A percentile compares a stretch with the other conserved stretches of the same genome.
phyloP scores from a whole-genome alignment of 495 filamentous ascomycete species.

The Massariosphaeria phaeospora region DNA sequence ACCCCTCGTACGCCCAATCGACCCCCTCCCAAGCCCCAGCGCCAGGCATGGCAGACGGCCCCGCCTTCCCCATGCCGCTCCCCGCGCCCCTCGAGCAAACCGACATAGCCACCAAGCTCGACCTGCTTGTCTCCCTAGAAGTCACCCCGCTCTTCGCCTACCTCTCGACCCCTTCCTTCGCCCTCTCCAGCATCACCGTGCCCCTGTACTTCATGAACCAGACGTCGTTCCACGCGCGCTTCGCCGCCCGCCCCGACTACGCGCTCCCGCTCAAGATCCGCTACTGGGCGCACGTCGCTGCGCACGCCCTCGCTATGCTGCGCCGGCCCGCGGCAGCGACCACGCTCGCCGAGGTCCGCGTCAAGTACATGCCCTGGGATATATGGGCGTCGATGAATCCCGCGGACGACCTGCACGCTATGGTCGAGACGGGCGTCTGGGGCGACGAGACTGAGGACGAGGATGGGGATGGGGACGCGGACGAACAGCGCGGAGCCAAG shows the following conservation, averaged over 20 bases:
- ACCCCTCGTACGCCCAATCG: constrained; percentile 2
- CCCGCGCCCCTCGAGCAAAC: neutral
- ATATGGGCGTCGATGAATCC: constrained; percentile 27
- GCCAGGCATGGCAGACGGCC: constrained; percentile 14
- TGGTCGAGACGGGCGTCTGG: constrained; percentile 21
- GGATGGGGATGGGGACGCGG: constrained; percentile 9
- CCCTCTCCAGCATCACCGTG: constrained; percentile 23
- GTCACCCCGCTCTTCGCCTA: constrained; percentile 25
- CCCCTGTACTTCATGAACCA: constrained; percentile 24
- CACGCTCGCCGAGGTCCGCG: constrained; percentile 11
- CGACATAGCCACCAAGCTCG: constrained; percentile 7
- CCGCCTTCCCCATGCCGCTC: constrained; percentile 16
- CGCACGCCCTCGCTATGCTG: constrained; percentile 23
- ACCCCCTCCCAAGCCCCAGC: neutral
- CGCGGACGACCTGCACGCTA: constrained; percentile 4
- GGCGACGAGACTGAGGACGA: constrained; percentile 2
- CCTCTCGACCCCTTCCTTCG: constrained; percentile 13
- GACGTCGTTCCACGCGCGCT: neutral
- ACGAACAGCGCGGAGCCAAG: constrained; percentile 9
- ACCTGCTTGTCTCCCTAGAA: constrained; percentile 13
- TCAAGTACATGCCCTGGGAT: constrained; percentile 21
- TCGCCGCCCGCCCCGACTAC: neutral
- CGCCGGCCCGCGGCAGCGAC: neutral
- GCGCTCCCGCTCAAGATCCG: constrained; percentile 9
- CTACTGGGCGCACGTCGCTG: constrained; percentile 22